phyloP scores from a whole-genome alignment of 1,284 basidiomycete genomes.

The Neonothopanus nambi region DNA sequence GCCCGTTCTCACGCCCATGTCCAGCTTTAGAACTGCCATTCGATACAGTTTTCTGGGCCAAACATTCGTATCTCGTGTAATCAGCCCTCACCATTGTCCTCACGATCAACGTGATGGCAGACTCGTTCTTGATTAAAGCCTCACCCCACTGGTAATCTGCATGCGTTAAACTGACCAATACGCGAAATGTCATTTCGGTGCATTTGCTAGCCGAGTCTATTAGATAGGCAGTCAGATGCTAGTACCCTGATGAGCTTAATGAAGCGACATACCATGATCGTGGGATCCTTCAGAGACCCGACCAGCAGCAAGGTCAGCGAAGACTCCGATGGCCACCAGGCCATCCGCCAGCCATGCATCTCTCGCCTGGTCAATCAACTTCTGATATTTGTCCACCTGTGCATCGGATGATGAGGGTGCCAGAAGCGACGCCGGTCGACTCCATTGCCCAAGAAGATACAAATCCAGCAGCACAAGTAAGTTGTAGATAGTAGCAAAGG shows the following conservation, averaged over 20 bases:
- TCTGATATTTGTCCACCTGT: slow-evolving; percentile 9
- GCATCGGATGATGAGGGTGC: slow-evolving; percentile 12
- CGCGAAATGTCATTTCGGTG: slow-evolving; percentile 56
- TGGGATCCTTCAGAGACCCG: too few species aligned
- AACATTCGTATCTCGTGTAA: slow-evolving; percentile 11
- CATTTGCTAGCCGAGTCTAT: slow-evolving; percentile 43
- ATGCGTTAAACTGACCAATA: slow-evolving; percentile 71
- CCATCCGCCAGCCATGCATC: slow-evolving; percentile 44
- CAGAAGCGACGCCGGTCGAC: too few species aligned
- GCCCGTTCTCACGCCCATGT: slow-evolving; percentile 3
- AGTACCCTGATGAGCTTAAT: too few species aligned
- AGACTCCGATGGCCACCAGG: slow-evolving; percentile 48
- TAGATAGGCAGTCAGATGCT: too few species aligned
- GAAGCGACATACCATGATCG: too few species aligned
- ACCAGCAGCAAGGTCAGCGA: slow-evolving; percentile 8
- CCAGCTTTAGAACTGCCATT: not conserved
- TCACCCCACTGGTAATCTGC: slow-evolving; percentile 54
- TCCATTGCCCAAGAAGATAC: slow-evolving; percentile 60
- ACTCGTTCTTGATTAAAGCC: slow-evolving; percentile 43
- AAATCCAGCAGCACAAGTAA: slow-evolving; percentile 63
- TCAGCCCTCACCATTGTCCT: slow-evolving; percentile 39
- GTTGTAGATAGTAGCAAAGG: slow-evolving; percentile 49
- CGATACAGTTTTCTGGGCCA: not conserved
- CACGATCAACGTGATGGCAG: slow-evolving; percentile 46
- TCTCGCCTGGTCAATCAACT: slow-evolving; percentile 33